Evolutionary conservation across 2,329 filamentous ascomycete genomes (phyloP).

Genomic region (Diaporthe batatas): DNA sequence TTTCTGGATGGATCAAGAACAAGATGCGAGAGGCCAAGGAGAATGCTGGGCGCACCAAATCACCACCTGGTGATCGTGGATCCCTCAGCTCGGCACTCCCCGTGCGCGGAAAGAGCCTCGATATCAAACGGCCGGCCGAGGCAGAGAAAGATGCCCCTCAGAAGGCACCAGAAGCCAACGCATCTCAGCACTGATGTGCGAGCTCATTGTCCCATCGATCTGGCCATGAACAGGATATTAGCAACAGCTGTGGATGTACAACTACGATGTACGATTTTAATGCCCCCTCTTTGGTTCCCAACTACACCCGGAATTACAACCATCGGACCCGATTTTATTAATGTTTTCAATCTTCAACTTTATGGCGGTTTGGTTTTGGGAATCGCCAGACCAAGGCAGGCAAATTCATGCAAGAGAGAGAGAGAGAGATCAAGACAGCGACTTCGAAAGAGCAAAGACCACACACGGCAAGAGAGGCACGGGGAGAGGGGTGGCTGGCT

Average conservation of each 20-base stretch:
- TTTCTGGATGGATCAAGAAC: conserved; percentile 70
- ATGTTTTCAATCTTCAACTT: conserved; percentile 37
- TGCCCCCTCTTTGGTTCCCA: conserved; percentile 26
- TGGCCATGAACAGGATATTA: conserved; percentile 27
- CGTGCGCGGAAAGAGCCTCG: conserved; percentile 62
- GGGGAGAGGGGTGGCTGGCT: conserved; percentile 25
- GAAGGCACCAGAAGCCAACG: conserved; percentile 29
- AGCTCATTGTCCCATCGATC: neutral
- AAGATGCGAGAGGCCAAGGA: conserved; percentile 73
- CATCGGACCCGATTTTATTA: conserved; percentile 35
- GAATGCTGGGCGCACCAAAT: conserved; percentile 68
- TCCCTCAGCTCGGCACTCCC: conserved; percentile 51
- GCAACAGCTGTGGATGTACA: conserved; percentile 34
- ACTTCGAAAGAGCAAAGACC: conserved; percentile 5
- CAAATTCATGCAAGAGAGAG: neutral
- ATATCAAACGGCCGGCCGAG: conserved; percentile 58
- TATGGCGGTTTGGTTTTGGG: conserved; percentile 17
- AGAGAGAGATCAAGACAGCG: conserved; percentile 25
- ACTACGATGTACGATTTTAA: conserved; percentile 38
- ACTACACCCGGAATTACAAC: conserved; percentile 33
- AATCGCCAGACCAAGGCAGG: conserved; percentile 19
- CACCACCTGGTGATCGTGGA: conserved; percentile 60
- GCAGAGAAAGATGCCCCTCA: conserved; percentile 49
- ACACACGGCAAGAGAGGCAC: conserved; percentile 17
- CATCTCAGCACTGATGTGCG: conserved; percentile 33